Conservation (phyloP, 352 stramenopile species). For the Peronospora destructor region DNA sequence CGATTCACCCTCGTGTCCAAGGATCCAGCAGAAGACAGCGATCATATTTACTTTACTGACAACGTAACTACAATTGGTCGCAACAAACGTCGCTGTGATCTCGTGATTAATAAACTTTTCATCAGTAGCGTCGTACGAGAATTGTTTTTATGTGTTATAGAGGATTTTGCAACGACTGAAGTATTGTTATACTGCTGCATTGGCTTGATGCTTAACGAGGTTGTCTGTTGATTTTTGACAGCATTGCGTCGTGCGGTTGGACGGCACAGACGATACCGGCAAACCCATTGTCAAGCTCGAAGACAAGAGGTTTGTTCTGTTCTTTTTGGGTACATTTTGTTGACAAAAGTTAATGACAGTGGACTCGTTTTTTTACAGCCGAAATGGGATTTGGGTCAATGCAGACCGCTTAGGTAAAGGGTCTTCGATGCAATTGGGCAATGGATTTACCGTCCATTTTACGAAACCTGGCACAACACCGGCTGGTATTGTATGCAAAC, state of each 20-base stretch:
- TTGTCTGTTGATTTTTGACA: slow-evolving; percentile 14
- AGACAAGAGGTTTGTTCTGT: slow-evolving; percentile 45
- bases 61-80: slow-evolving; percentile 47
- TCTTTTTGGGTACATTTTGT: background rate
- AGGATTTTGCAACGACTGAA: too few species aligned
- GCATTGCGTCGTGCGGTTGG: slow-evolving; percentile 54
- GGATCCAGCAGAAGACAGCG: slow-evolving; percentile 38
- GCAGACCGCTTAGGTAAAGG: slow-evolving; percentile 44
- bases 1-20: slow-evolving; percentile 60
- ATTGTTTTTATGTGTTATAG: background rate
- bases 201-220: background rate
- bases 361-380: slow-evolving; percentile 20
- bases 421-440: slow-evolving; percentile 22
- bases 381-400: slow-evolving; percentile 71
- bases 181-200: too few species aligned
- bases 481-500: slow-evolving; percentile 10
- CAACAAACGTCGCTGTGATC: slow-evolving; percentile 36
- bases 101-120: slow-evolving; percentile 49
- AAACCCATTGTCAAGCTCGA: slow-evolving; percentile 35
- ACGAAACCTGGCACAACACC: slow-evolving; percentile 46
- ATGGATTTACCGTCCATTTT: slow-evolving; percentile 61
- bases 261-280: slow-evolving; percentile 20
- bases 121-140: slow-evolving; percentile 60
- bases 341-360: too few species aligned
- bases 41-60: slow-evolving; percentile 57